Evolutionary conservation across 2,329 filamentous ascomycete species (phyloP).

Genomic region (Colletotrichum camelliae): DNA sequence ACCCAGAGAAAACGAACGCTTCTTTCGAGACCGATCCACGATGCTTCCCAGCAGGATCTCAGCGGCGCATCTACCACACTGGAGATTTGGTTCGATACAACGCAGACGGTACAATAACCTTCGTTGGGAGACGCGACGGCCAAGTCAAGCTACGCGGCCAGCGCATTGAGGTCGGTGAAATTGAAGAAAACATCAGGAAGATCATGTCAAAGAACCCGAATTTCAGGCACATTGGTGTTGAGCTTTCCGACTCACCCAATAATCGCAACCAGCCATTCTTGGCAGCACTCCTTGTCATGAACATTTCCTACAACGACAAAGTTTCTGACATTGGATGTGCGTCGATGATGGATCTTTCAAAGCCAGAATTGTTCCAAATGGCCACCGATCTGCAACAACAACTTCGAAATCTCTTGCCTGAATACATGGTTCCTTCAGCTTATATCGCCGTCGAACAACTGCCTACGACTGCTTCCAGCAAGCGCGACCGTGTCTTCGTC

Average conservation of each 20-base stretch:
- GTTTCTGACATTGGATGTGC: background rate
- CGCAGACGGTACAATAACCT: slow-evolving; percentile 30
- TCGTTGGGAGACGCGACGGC: slow-evolving; percentile 49
- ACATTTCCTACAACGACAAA: background rate
- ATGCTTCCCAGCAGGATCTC: background rate
- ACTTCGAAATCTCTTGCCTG: slow-evolving; percentile 38
- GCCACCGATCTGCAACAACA: slow-evolving; percentile 23
- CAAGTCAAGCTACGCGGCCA: slow-evolving; percentile 56
- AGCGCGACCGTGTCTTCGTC: slow-evolving; percentile 23
- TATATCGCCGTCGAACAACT: slow-evolving; percentile 31
- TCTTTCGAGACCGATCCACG: slow-evolving; percentile 15
- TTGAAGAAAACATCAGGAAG: slow-evolving; percentile 34
- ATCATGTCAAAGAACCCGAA: slow-evolving; percentile 33
- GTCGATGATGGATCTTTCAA: background rate
- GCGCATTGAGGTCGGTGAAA: slow-evolving; percentile 48
- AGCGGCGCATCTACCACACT: slow-evolving; percentile 46
- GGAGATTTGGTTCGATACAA: slow-evolving; percentile 53
- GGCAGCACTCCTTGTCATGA: background rate
- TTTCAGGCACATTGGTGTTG: slow-evolving; percentile 35
- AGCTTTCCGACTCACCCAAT: background rate
- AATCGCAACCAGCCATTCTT: background rate
- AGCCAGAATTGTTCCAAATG: background rate
- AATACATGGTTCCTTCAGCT: slow-evolving; percentile 40
- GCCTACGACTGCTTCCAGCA: slow-evolving; percentile 24
- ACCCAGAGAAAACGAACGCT: slow-evolving; percentile 26